Conservation (phyloP, 2,329 filamentous ascomycete genomes). For the Diplocarpon rosae region DNA sequence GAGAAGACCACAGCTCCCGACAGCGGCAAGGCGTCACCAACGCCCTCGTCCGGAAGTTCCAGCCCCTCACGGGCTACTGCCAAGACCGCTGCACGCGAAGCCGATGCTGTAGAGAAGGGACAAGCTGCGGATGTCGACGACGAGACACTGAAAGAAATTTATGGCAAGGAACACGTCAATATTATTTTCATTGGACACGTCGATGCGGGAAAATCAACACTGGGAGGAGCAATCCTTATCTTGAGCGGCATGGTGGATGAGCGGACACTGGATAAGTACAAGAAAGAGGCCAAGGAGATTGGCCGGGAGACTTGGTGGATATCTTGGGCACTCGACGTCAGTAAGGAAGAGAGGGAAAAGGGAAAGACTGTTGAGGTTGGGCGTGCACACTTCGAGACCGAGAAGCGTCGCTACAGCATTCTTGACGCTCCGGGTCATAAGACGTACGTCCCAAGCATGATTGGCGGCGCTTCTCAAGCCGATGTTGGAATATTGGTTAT, state of each 20-base stretch:
- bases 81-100: conserved; percentile 49
- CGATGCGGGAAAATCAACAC: conserved; percentile 93
- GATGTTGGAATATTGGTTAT: conserved; percentile 95
- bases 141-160: conserved; percentile 84
- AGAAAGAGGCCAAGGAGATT: conserved; percentile 88
- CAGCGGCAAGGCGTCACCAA: conserved; percentile 67
- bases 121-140: conserved; percentile 64
- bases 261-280: conserved; percentile 96
- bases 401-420: conserved; percentile 92
- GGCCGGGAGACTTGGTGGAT: conserved; percentile 98
- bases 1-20: conserved; percentile 53
- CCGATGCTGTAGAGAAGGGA: conserved; percentile 70
- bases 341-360: conserved; percentile 90
- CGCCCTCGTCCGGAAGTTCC: conserved; percentile 72
- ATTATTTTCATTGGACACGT: conserved; percentile 98
- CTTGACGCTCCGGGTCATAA: conserved; percentile 96
- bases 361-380: conserved; percentile 98
- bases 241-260: conserved; percentile 98
- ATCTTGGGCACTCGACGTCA: conserved; percentile 95
- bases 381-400: conserved; percentile 90
- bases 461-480: conserved; percentile 85
- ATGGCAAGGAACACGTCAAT: conserved; percentile 87
- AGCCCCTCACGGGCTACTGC: conserved; percentile 58
- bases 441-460: conserved; percentile 97
- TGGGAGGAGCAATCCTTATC: conserved; percentile 88